These are phyloP conservation scores for Starmera stellimalicola DNA, from an alignment of 1,139 yeast genomes.

Conservation along the genomic window DNA sequence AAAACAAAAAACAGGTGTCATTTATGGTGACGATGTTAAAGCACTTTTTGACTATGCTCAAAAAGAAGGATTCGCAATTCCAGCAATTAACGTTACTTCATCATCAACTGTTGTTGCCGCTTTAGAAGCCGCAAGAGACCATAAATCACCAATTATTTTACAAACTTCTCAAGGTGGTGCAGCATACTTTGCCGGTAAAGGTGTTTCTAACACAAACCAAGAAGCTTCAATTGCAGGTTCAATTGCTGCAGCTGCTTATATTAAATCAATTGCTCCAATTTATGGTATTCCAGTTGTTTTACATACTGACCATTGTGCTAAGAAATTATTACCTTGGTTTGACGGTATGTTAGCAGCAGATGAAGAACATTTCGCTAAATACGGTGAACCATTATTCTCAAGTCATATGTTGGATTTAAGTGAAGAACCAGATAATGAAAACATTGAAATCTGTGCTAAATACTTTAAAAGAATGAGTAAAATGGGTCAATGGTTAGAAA, in stretches of 20 bases:
- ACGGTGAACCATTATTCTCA: constrained; percentile 95
- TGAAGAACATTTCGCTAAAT: constrained; percentile 76
- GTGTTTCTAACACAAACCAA: constrained; percentile 90
- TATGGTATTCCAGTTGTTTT: constrained; percentile 95
- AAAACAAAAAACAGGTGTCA: constrained; percentile 91
- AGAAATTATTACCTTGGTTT: constrained; percentile 95
- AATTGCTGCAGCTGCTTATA: constrained; percentile 96
- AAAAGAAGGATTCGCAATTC: constrained; percentile 90
- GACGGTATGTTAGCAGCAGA: constrained; percentile 98
- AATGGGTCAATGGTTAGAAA: constrained; percentile 96
- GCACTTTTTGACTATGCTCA: constrained; percentile 90
- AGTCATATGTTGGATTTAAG: constrained; percentile 98
- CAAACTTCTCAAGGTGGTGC: constrained; percentile 99
- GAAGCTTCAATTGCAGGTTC: constrained; percentile 92
- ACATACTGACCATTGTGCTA: constrained; percentile 99
- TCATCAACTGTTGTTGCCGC: constrained; percentile 97
- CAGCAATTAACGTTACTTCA: constrained; percentile 96
- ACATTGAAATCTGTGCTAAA: constrained; percentile 89
- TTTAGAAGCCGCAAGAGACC: constrained; percentile 97
- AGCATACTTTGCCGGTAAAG: constrained; percentile 99
- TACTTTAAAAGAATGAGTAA: constrained; percentile 93
- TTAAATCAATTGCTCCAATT: constrained; percentile 91
- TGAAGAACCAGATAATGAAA: constrained; percentile 93
- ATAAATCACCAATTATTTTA: constrained; percentile 88
- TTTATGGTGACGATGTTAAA: constrained; percentile 96